Base-by-base conservation (phyloP, 345 rosid genomes). In the Citrus unshiu region DNA sequence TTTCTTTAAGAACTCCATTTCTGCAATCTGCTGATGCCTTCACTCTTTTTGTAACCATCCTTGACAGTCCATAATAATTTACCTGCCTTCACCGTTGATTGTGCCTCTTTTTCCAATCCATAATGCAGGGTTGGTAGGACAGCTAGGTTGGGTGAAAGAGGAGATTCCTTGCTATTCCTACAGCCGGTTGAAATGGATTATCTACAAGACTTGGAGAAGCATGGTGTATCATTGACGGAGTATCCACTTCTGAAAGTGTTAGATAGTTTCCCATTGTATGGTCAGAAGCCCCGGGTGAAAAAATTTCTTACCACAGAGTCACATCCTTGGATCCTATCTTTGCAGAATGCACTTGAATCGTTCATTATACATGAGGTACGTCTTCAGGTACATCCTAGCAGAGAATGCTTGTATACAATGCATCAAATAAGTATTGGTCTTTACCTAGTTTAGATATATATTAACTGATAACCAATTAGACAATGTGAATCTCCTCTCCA, bases 81-180 rank as follows among this genome's bases (percentile, higher is more conserved):
- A 40, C 27, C 68, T 67, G 49, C 34, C 4, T 43, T 43, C 16
- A 43, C 49, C 37, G 62, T 27, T 63, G 14, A 35, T 63, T 12
- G 18, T 46, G 57, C 54, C 35, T 71, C 60, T 56, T 78, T 57
- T 73, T 77, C 66, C 76, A 65, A 74, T 81, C 37, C 54, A 46
- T 82, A 64, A 69, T 86, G 88, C 89, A 96, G 98, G 88, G 99
- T 96, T 60, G 99, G 99, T 78, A 88, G 98, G 81, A 96, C 98
- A 58, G 98, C 99, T 80, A 92, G 98, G 75, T 82, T 96, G 78
- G 98, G 97, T 74, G 95, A 93, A 89, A 90, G 87, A 84, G 98
- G 99, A 77, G 97, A 96, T 73, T 89, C 98, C 1, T 79, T 93
- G 73, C 75, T 94, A 58, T 96, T 96, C 90, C 86, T 96, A 75